A percentile compares a stretch with the other conserved stretches of the same genome.
Evolutionary conservation across 768 basidiomycete species (phyloP).

Genomic region (Lepiota brunneoincarnata): DNA sequence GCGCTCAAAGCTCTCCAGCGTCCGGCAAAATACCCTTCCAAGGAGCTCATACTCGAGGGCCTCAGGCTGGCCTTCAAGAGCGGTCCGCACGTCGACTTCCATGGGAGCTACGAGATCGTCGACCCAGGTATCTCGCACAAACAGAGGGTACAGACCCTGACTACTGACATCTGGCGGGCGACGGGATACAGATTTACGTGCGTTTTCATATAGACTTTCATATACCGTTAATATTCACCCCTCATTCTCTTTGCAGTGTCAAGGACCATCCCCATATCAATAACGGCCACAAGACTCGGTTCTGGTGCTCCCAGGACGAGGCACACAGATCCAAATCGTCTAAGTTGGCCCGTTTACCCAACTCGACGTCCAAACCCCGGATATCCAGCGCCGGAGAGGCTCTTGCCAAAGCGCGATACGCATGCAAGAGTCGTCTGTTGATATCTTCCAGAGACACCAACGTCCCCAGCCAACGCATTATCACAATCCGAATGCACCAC

Average conservation of each 20-base stretch:
- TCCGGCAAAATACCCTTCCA: conserved; percentile 25
- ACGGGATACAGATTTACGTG: conserved; percentile 52
- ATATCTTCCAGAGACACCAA: conserved; percentile 40
- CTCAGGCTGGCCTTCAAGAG: conserved; percentile 30
- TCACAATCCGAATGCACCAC: conserved; percentile 44
- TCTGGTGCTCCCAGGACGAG: conserved; percentile 52
- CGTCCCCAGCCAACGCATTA: conserved; percentile 20
- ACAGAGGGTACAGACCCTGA: conserved; percentile 37
- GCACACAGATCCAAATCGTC: conserved; percentile 39
- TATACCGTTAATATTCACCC: conserved; percentile 3
- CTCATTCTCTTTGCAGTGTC: conserved; percentile 27
- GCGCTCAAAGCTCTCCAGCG: conserved; percentile 17
- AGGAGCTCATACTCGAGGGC: conserved; percentile 29
- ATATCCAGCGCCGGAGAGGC: conserved; percentile 33
- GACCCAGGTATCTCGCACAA: conserved; percentile 34
- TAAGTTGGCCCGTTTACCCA: conserved; percentile 23
- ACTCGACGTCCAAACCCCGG: conserved; percentile 29
- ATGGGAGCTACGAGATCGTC: conserved; percentile 34
- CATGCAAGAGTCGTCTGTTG: conserved; percentile 43
- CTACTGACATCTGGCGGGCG: conserved; percentile 44
- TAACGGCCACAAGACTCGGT: conserved; percentile 46
- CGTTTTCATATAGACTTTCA: conserved; percentile 21
- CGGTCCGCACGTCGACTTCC: conserved; percentile 37
- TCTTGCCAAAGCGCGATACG: conserved; percentile 39
- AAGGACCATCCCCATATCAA: conserved; percentile 48